Evolutionary conservation across 164 flowering plant genomes (phyloP).

Genomic region (Buxus sempervirens): DNA sequence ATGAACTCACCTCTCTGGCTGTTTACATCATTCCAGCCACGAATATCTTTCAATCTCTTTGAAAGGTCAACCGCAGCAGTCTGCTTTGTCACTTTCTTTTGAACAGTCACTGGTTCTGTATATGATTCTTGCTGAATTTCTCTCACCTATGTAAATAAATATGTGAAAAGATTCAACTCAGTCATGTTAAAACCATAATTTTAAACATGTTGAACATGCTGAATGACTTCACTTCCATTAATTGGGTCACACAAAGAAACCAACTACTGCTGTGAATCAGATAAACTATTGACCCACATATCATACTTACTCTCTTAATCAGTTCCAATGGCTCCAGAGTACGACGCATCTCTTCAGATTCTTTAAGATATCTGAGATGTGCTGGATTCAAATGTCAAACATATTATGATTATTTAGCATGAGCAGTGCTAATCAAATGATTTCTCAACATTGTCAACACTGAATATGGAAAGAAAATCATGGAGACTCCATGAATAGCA

Average conservation of each 20-base stretch:
- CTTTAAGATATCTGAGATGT: constrained; percentile 45
- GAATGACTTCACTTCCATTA: background rate
- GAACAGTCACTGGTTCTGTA: constrained; percentile 44
- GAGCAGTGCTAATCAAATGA: background rate
- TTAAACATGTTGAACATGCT: background rate
- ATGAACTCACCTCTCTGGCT: constrained; percentile 58
- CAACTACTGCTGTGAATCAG: background rate
- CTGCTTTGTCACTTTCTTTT: constrained; percentile 55
- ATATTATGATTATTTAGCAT: constrained; percentile 1
- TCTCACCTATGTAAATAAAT: constrained; percentile 47
- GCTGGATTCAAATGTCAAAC: constrained; percentile 37
- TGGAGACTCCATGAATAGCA: background rate
- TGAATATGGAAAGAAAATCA: background rate
- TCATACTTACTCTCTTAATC: constrained; percentile 67
- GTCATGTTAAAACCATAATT: background rate
- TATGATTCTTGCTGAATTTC: constrained; percentile 68
- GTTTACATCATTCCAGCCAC: constrained; percentile 56
- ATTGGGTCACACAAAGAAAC: background rate
- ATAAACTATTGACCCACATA: background rate
- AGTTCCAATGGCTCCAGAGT: constrained; percentile 77
- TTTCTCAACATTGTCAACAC: background rate
- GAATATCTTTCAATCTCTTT: constrained; percentile 68
- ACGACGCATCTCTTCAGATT: constrained; percentile 72
- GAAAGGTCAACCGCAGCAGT: constrained; percentile 80
- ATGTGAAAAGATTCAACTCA: background rate